Base-by-base conservation (phyloP, 768 basidiomycete species). In the Pisolithus orientalis region DNA sequence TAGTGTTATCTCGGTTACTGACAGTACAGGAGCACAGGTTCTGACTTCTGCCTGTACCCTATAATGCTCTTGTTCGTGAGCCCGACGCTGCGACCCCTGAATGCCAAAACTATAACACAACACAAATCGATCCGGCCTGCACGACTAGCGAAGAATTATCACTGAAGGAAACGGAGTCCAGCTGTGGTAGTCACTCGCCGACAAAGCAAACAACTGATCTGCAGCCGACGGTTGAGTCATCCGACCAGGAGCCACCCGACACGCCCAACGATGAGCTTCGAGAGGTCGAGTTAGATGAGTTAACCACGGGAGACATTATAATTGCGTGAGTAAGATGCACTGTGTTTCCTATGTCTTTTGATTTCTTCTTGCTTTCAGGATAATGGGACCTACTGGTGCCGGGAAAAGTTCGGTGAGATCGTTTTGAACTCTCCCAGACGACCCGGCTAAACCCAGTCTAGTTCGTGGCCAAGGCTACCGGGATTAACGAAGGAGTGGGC, bases 301-400 rank as follows among this genome's bases (percentile, higher is more conserved):
- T 51, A 28, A 39, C 38, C 11, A 10, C 25, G 11, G 44, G 44
- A 9, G 49, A 58, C 39, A 17, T 53, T 11, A 55, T 61, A 5
- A 55, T 59, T 46, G 58, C 47, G 60, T 59, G 21, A 31, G 58
- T 60, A 37, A 16, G 34, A 0, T 28, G 25, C 31, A 17, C 42
- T 49, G 11, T 3, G n/a, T 9, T 14, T 43, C 1, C 1, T 0
- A n/a, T 9, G 10, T 11, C 5, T 11, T 21, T 34, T 14, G 25
- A 3, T 43, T 10, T 24, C 9, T 9, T 21, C 13, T 8, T 10
- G 29, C 27, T 45, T 14, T 10, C n/a, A 63, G 62, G 21, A 42
- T 57, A 27, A 56, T 61, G 55, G 62, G 59, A 3, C 59, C 62
- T 5, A 63, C 59, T n/a, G 57, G 63, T 29, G 51, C 63, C 5